Evolutionary conservation across 2,329 filamentous ascomycete species (phyloP).

Genomic region (Fusarium cyanostomum): DNA sequence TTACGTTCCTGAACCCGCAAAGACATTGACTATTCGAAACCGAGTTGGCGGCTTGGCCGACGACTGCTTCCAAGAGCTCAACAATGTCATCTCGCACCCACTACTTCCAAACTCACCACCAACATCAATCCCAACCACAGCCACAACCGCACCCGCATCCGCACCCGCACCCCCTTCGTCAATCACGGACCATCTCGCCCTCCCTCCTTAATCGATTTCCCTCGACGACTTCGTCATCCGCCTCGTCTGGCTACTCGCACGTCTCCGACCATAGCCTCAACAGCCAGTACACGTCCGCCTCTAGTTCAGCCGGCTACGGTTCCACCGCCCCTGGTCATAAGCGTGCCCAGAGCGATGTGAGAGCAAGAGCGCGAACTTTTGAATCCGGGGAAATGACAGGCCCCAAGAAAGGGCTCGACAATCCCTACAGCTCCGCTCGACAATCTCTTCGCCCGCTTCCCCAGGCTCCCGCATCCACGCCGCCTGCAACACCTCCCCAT

Average conservation of each 20-base stretch:
- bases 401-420: slow-evolving; percentile 61
- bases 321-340: slow-evolving; percentile 65
- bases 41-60: slow-evolving; percentile 33
- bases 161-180: slow-evolving; percentile 55
- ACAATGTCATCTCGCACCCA: slow-evolving; percentile 67
- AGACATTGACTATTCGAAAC: slow-evolving; percentile 22
- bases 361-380: slow-evolving; percentile 62
- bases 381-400: slow-evolving; percentile 55
- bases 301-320: slow-evolving; percentile 61
- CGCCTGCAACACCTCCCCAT: slow-evolving; percentile 53
- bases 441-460: slow-evolving; percentile 80
- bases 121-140: slow-evolving; percentile 26
- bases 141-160: slow-evolving; percentile 29
- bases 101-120: slow-evolving; percentile 47
- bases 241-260: slow-evolving; percentile 73
- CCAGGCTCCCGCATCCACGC: slow-evolving; percentile 65
- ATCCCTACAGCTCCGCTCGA: slow-evolving; percentile 75
- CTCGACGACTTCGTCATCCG: slow-evolving; percentile 76
- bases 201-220: slow-evolving; percentile 66
- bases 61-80: slow-evolving; percentile 36
- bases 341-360: slow-evolving; percentile 78
- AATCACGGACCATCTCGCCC: slow-evolving; percentile 57
- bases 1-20: slow-evolving; percentile 27
- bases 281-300: slow-evolving; percentile 75
- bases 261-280: slow-evolving; percentile 65